Evolutionary conservation across 2,329 filamentous ascomycete species (phyloP), one percentile per base, ranked within the genome.

Genomic region (Arthrinium phaeospermum): DNA sequence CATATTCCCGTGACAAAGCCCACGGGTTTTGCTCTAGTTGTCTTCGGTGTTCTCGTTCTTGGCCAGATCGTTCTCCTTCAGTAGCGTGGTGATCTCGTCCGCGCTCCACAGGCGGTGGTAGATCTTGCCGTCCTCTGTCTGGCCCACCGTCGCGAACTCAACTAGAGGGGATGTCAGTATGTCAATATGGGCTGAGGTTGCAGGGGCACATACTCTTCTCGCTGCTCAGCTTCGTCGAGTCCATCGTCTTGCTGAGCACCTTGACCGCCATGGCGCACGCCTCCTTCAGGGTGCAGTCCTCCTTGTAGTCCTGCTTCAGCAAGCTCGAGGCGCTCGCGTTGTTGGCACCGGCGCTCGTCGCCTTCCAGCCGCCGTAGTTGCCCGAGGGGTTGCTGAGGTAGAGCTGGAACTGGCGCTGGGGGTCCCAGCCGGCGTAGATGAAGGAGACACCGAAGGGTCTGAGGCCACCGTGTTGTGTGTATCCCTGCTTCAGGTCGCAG

Each of bases 201-300:
- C 34, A 19, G 19, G 34, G 57, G 30, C 2, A 88, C 94, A 84
- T 86, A 98, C 95, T 98, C 91, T 99, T 99, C 89, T 99, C 96
- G 81, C 95, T 98, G 87, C 95, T 98, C 81, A 99, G 86, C 89
- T 98, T 99, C 71, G 96, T 98, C 71, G 95, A 98, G 83, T 99
- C 96, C 97, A 99, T 99, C 7, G 96, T 99, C 91, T 99, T 99
- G 90, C 96, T 98, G 76, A 99, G 86, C 75, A 99, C 96, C 90
- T 99, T 99, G 82, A 99, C 96, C 14, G 96, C 96, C 89, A 98
- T 93, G 71, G 93, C 95, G 82, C 96, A 99, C 5, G 97, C 96
- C 86, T 99, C 96, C 86, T 98, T 94, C 81, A 99, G 84, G 76
- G 94, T 93, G 84, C 95, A 98, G 78, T 98, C 95, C 85, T 99